Conservation (phyloP, 768 basidiomycete genomes). For the Boletales sp. region DNA sequence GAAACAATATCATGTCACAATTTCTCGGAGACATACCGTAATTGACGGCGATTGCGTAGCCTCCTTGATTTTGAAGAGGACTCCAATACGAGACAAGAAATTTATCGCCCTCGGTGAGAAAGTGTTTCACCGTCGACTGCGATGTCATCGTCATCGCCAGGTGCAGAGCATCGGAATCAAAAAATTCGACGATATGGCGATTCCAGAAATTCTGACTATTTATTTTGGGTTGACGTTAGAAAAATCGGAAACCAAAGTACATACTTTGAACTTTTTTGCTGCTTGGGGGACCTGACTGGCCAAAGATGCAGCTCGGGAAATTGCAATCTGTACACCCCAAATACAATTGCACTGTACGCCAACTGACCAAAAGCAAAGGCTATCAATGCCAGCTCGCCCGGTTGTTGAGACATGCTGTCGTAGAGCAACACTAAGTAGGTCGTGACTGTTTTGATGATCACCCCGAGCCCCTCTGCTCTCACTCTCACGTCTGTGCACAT, state of each 20-base stretch:
- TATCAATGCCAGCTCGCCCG: slow-evolving; percentile 56
- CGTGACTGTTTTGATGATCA: slow-evolving; percentile 65
- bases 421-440: slow-evolving; percentile 67
- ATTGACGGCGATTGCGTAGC: slow-evolving; percentile 93
- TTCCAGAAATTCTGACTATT: slow-evolving; percentile 5
- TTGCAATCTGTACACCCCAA: slow-evolving; percentile 50
- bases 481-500: slow-evolving; percentile 70
- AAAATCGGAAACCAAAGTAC: too few relatives aligned
- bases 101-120: slow-evolving; percentile 95
- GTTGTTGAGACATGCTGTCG: slow-evolving; percentile 33
- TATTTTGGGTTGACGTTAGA: neutral
- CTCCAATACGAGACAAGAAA: slow-evolving; percentile 83
- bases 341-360: slow-evolving; percentile 59
- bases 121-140: slow-evolving; percentile 90
- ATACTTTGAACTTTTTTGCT: slow-evolving; percentile 14
- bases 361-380: slow-evolving; percentile 88
- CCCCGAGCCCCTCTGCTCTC: slow-evolving; percentile 80
- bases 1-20: neutral
- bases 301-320: slow-evolving; percentile 36
- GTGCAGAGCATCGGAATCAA: slow-evolving; percentile 46
- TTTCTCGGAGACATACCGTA: slow-evolving; percentile 59
- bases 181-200: slow-evolving; percentile 27
- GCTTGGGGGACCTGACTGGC: slow-evolving; percentile 28
- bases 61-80: slow-evolving; percentile 83
- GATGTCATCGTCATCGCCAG: slow-evolving; percentile 82